A percentile compares a stretch with the other conserved stretches of the same genome.
Conservation (phyloP, 345 rosid species). For the Gossypium thurberi region DNA sequence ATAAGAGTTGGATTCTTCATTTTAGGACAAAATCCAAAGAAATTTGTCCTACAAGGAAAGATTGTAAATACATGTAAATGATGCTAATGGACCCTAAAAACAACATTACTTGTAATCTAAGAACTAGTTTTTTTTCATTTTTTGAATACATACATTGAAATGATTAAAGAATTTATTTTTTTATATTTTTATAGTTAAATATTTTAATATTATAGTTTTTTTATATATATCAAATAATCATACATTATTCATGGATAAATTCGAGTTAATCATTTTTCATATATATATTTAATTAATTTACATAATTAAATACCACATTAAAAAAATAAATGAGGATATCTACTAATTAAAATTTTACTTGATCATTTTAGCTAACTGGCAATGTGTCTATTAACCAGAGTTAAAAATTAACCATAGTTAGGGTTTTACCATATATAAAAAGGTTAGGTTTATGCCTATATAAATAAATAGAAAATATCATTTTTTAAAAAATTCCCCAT, state of each 20-base stretch:
- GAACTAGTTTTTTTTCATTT: neutral
- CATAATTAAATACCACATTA: neutral
- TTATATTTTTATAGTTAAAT: no score
- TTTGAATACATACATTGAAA: neutral
- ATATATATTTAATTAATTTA: neutral
- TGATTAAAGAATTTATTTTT: neutral
- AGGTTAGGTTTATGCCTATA: neutral
- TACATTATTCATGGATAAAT: no score
- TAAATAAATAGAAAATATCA: neutral
- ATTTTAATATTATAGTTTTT: no score
- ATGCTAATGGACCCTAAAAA: neutral
- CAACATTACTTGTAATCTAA: neutral
- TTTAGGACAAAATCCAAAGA: neutral
- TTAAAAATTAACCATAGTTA: neutral
- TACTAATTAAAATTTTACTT: neutral
- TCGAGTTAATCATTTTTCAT: neutral
- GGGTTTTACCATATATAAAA: neutral
- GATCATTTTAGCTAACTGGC: neutral
- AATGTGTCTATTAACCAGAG: neutral
- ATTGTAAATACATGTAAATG: neutral
- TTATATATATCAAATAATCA: no score
- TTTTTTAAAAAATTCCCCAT: neutral
- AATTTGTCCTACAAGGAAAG: neutral
- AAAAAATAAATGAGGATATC: neutral
- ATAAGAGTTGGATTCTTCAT: no score